These are phyloP conservation scores for Pichia insulana DNA, from an alignment of 805 yeast genomes.

Conservation along the genomic window DNA sequence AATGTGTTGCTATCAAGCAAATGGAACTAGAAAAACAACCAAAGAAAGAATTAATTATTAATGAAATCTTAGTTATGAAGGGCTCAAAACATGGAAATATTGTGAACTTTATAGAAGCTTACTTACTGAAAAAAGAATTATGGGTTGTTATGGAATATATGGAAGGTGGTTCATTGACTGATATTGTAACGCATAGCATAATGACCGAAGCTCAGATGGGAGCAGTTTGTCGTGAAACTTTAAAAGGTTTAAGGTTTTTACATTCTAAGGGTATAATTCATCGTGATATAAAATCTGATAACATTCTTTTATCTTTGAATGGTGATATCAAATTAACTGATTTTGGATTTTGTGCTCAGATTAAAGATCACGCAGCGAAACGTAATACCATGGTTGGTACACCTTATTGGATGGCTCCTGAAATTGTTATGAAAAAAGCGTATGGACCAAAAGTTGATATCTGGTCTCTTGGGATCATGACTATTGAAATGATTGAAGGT, in stretches of 20 bases:
- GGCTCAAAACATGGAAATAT: constrained; percentile 85
- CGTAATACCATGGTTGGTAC: constrained; percentile 85
- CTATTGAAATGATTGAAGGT: constrained; percentile 80
- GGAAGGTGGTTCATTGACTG: constrained; percentile 98
- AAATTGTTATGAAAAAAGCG: constrained; percentile 70
- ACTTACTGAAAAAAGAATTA: constrained; percentile 62
- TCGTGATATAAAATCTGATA: constrained; percentile 93
- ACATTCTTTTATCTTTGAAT: constrained; percentile 68
- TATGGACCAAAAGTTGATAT: constrained; percentile 78
- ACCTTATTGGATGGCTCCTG: constrained; percentile 90
- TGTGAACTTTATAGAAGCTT: constrained; percentile 89
- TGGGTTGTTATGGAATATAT: constrained; percentile 99
- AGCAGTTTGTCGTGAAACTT: constrained; percentile 86
- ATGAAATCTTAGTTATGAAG: constrained; percentile 93
- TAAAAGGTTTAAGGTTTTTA: constrained; percentile 75
- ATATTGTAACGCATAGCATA: constrained; percentile 80
- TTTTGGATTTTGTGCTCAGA: constrained; percentile 65
- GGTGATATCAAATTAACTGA: constrained; percentile 94
- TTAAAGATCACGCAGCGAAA: constrained; percentile 62
- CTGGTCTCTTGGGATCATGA: constrained; percentile 80
- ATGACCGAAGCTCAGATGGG: constrained; percentile 94
- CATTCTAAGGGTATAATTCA: constrained; percentile 92
- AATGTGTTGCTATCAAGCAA: constrained; percentile 87
- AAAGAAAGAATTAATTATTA: constrained; percentile 86
- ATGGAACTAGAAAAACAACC: constrained; percentile 95